Evolutionary conservation across 208 protist genomes (phyloP).

Genomic region (Leishmania tarentolae): DNA sequence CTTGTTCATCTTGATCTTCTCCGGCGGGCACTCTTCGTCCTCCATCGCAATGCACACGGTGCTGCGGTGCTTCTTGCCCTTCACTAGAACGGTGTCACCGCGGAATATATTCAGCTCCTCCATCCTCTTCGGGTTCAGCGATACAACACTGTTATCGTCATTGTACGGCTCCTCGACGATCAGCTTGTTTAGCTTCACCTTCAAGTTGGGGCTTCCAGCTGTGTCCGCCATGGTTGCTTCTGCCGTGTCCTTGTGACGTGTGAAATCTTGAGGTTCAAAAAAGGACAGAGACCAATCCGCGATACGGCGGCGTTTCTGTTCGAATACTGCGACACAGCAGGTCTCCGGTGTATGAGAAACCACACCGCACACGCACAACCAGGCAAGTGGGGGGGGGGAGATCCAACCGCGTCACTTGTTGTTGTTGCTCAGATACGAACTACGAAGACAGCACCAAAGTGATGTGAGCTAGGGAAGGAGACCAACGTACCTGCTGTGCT

Average conservation of each 20-base stretch:
- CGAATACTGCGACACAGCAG: neutral
- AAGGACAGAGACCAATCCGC: neutral
- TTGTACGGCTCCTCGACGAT: slow-evolving; percentile 97
- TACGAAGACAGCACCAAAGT: neutral
- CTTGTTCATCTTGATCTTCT: slow-evolving; percentile 99
- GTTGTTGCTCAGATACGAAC: neutral
- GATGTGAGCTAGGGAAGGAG: neutral
- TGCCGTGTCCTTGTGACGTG: neutral
- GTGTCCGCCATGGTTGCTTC: slow-evolving; percentile 24
- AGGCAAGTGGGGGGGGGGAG: too few relatives aligned
- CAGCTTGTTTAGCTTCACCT: slow-evolving; percentile 94
- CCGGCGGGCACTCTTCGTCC: slow-evolving; percentile 93
- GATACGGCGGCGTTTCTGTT: neutral
- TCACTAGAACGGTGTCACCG: slow-evolving; percentile 97
- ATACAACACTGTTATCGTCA: slow-evolving; percentile 99
- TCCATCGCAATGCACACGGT: slow-evolving; percentile 98
- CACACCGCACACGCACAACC: neutral
- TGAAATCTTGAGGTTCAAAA: neutral
- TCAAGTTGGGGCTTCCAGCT: slow-evolving; percentile 8
- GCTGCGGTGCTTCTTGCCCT: slow-evolving; percentile 98
- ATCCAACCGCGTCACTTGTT: neutral
- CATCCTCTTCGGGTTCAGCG: slow-evolving; percentile 95
- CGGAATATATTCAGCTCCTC: slow-evolving; percentile 98
- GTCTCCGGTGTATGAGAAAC: neutral
- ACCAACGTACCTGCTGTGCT: neutral